Conservation (phyloP, 495 filamentous ascomycete genomes). For the Neurospora sp. region DNA sequence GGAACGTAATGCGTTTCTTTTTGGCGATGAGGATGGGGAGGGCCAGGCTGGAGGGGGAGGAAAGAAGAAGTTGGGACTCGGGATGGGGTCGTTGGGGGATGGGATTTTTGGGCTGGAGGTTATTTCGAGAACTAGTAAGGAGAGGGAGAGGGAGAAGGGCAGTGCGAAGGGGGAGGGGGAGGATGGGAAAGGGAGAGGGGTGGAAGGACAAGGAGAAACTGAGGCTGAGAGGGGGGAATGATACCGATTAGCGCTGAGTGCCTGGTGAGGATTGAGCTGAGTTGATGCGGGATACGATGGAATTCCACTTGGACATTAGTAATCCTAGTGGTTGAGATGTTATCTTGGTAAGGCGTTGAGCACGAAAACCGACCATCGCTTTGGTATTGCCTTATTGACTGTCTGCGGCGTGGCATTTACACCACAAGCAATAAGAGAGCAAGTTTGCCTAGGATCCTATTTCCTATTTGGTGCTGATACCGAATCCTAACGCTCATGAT, state of each 20-base stretch:
- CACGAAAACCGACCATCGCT: background rate
- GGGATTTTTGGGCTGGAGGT: conserved; percentile 39
- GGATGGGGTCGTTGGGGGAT: conserved; percentile 15
- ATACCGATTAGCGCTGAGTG: no score
- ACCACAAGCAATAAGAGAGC: background rate
- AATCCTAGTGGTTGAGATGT: background rate
- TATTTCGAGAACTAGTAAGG: conserved; percentile 18
- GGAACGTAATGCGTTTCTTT: conserved; percentile 46
- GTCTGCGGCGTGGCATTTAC: background rate
- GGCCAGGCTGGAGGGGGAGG: conserved; percentile 15
- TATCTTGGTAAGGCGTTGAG: background rate
- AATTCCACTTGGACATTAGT: background rate
- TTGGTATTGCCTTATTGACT: background rate
- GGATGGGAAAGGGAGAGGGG: background rate
- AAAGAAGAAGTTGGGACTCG: conserved; percentile 7
- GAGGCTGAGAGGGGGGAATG: no score
- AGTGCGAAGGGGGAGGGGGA: background rate
- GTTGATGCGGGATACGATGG: background rate
- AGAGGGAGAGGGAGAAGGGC: background rate
- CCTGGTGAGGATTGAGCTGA: no score
- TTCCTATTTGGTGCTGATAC: background rate
- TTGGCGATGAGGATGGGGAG: conserved; percentile 34
- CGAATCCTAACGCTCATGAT: background rate
- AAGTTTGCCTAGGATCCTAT: background rate
- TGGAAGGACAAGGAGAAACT: background rate